Evolutionary conservation across 1,284 basidiomycete genomes (phyloP), one percentile per base, ranked within the genome.

Genomic region (Cutaneotrichosporon sp.): DNA sequence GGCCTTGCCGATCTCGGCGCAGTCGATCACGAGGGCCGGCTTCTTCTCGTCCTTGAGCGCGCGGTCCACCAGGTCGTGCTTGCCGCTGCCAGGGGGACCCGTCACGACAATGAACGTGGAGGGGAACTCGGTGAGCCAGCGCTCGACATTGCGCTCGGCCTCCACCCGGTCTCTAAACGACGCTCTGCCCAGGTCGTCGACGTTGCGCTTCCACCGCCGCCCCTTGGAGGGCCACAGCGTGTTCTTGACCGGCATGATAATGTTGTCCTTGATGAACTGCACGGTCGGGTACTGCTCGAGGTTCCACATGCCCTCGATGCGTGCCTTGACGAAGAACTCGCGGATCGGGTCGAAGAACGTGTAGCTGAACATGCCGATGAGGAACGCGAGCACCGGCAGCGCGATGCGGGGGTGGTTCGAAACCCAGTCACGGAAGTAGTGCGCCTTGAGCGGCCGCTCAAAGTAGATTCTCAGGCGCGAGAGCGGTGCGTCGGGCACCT

Each of bases 341-440:
- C 95, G 87, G 34, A 99, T 86, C 1, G 94, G 94, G 73, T 97
- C 93, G 72, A 97, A 97, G 66, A 97, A 85, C 89, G 90, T 89
- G 76, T 95, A 97, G 29, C 90, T 92, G 53, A 98, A 73, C 1
- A 89, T 89, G 16, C 95, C 95, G 31, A 98, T 75, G 2, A 98
- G 81, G 79, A 97, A 95, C 49, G 93, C 86, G 1, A 95, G 63
- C 13, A 97, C 79, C 0, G 95, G 95, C 4, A 97, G 80, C 47
- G 89, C 87, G 60, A 98, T 89, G 66, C 86, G 87, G 0, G 95
- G 95, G 81, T 99, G 95, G 22, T 79, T 83, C 7, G 87, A 83
- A 57, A 95, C 81, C 90, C 94, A 99, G 71, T 89, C 87, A 46
- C 90, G 84, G 31, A 95, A 78, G 33, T 82, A 87, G 74, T 95